Evolutionary conservation across 2,329 filamentous ascomycete genomes (phyloP).

Genomic region (Botrytis porri): DNA sequence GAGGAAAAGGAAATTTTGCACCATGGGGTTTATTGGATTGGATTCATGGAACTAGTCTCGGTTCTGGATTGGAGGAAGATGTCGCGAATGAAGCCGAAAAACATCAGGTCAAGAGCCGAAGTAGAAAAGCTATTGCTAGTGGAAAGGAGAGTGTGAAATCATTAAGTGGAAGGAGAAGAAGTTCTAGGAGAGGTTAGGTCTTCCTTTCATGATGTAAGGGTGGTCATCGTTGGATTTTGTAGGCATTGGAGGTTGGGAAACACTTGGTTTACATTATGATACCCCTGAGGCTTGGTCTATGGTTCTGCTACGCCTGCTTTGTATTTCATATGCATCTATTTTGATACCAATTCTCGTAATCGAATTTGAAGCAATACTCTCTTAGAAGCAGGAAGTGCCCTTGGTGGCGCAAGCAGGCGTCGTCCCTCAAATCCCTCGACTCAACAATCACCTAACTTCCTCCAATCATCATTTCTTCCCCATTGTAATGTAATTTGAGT

Average conservation of each 20-base stretch:
- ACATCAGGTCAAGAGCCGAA: conserved; percentile 48
- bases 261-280: background rate
- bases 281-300: background rate
- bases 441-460: background rate
- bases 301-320: background rate
- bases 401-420: background rate
- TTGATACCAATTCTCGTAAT: background rate
- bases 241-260: background rate
- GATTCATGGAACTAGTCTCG: conserved; percentile 54
- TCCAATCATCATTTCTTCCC: background rate
- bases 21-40: conserved; percentile 63
- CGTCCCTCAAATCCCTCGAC: too few relatives aligned
- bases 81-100: conserved; percentile 54
- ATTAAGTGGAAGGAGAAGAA: conserved; percentile 31
- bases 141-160: conserved; percentile 37
- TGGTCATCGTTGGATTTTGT: background rate
- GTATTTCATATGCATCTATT: background rate
- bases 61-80: conserved; percentile 53
- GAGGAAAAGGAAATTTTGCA: conserved; percentile 58
- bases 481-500: background rate
- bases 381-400: background rate
- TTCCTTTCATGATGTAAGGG: background rate
- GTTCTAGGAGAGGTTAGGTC: conserved; percentile 25
- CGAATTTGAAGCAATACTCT: background rate
- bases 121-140: conserved; percentile 38